Evolutionary conservation across 176 grass and related monocot genomes (phyloP).

Genomic region (Aegilops bicornis): DNA sequence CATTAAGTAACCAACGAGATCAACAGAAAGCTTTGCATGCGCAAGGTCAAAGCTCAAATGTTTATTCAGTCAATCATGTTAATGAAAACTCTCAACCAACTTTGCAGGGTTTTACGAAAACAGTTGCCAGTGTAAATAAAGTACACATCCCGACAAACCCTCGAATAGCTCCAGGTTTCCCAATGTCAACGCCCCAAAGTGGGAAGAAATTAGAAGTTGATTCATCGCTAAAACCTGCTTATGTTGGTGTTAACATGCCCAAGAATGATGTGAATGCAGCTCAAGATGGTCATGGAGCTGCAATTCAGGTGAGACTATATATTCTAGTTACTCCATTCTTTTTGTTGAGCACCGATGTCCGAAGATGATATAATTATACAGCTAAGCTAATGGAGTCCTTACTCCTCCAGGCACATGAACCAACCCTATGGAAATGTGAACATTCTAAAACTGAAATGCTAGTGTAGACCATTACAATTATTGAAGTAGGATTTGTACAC

Average conservation of each 20-base stretch:
- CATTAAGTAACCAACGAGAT: constrained; percentile 48
- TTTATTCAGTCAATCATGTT: constrained; percentile 49
- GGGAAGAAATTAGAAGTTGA: constrained; percentile 42
- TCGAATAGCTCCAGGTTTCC: constrained; percentile 68
- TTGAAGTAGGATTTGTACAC: not conserved
- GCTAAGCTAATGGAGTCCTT: constrained; percentile 8
- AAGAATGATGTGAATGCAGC: constrained; percentile 46
- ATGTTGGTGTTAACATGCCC: constrained; percentile 59
- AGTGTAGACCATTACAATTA: not conserved
- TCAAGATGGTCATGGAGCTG: constrained; percentile 39
- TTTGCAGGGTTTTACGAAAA: constrained; percentile 29
- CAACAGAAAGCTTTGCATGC: constrained; percentile 51
- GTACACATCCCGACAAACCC: constrained; percentile 76
- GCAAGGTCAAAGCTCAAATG: constrained; percentile 51
- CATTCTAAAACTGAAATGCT: constrained; percentile 7
- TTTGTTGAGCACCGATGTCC: not conserved
- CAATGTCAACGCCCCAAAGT: constrained; percentile 31
- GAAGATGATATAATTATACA: constrained; percentile 1
- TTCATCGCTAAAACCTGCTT: constrained; percentile 59
- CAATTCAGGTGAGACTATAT: constrained; percentile 44
- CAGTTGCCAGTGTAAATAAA: constrained; percentile 58
- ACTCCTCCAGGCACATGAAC: not conserved
- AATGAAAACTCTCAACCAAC: constrained; percentile 35
- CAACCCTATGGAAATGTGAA: not conserved
- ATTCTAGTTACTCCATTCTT: constrained; percentile 19